Evolutionary conservation across 495 filamentous ascomycete genomes (phyloP).

Genomic region (Margaritispora aquatica): DNA sequence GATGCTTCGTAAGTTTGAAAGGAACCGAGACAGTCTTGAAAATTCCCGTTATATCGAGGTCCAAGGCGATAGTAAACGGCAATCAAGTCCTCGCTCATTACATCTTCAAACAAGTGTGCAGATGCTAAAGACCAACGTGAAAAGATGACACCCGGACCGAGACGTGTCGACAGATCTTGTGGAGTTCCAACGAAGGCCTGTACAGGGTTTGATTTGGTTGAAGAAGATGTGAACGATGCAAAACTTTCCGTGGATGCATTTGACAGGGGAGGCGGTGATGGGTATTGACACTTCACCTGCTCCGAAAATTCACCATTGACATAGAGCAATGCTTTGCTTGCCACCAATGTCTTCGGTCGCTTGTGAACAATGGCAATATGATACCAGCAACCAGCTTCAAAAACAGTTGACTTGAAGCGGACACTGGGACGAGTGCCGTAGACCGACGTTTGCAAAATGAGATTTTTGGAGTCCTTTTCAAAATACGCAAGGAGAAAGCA

Average conservation of each 20-base stretch:
- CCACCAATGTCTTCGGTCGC: conserved; percentile 57
- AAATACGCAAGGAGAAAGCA: conserved; percentile 94
- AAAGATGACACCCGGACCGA: conserved; percentile 67
- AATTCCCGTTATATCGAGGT: conserved; percentile 87
- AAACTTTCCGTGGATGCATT: conserved; percentile 55
- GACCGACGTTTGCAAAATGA: conserved; percentile 95
- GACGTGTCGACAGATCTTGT: conserved; percentile 74
- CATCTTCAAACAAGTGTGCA: conserved; percentile 81
- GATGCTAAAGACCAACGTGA: conserved; percentile 86
- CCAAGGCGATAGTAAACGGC: conserved; percentile 87
- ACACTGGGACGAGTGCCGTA: conserved; percentile 81
- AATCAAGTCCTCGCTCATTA: conserved; percentile 84
- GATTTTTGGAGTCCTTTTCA: conserved; percentile 89
- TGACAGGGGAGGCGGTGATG: conserved; percentile 56
- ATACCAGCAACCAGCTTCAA: conserved; percentile 77
- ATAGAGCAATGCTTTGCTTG: conserved; percentile 82
- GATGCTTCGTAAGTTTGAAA: conserved; percentile 98
- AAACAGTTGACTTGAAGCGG: conserved; percentile 77
- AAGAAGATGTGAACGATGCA: conserved; percentile 47
- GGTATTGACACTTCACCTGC: conserved; percentile 84
- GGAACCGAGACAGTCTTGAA: conserved; percentile 90
- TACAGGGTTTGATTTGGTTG: conserved; percentile 55
- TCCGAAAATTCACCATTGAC: conserved; percentile 92
- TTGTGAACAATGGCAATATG: conserved; percentile 84
- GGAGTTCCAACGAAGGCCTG: conserved; percentile 94